Base-by-base conservation (phyloP, 176 grass and related monocot genomes). In the Panicum miliaceum region DNA sequence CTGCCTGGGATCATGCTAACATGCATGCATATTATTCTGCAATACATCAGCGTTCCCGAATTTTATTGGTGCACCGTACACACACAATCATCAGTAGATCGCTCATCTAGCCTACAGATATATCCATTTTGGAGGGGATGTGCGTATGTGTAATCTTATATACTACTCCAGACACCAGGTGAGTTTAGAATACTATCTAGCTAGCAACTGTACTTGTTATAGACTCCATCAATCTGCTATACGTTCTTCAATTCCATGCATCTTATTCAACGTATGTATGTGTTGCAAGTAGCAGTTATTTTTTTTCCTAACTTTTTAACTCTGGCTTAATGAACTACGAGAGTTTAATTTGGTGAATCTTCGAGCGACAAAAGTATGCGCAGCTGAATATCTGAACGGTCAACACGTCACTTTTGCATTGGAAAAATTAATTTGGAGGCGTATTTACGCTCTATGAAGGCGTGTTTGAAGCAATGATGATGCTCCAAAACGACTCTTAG, bases 11-110 rank as follows among this genome's bases (percentile, higher is more conserved):
- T 48, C 47, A 48, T 51, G 48, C 4, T 1, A 38, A 67, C 67
- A 63, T 52, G 26, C 15, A 35, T 18, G 15, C 15, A 15, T 20
- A 48, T 60, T 84, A 52, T 74, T 75, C 36, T 75, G 75, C 29
- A 36, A 32, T 77, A 87, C 87, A 84, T 89, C 79, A 76, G 36
- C 65, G 15, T 87, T 72, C 60, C 62, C 80, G 62, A 89, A 92
- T 76, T 74, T 58, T 81, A 75, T 32, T 75, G 19, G 14, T 12
- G 15, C 8, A 8, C 48, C 23, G 23, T 86, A 73, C 47, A 71
- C n/a, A 42, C 23, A 45, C 3, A 58, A 46, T 60, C 22, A 57
- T 57, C 35, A 76, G 15, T 76, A 51, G 53, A 52, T 50, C 12
- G 0, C 29, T 14, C 0, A 27, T 5, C 38, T 57, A 57, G 5